Evolutionary conservation across 345 rosid species (phyloP), one percentile per base, ranked within the genome.

Genomic region (Eucalyptus grandis): DNA sequence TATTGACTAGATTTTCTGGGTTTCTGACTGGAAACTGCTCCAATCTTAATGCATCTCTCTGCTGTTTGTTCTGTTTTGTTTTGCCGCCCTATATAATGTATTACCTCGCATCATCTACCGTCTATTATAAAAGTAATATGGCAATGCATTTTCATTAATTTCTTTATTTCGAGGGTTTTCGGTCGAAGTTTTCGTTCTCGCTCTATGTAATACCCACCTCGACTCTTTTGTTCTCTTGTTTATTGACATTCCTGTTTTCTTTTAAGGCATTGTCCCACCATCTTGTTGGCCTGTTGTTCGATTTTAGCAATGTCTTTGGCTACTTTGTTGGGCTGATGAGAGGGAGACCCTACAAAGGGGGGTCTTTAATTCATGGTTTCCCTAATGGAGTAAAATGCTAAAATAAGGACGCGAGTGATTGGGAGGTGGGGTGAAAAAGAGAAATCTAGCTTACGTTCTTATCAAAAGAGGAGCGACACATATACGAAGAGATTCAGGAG

Each of bases 21-120:
- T 86, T 81, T 90, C 93, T 90, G 92, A 90, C 93, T 83, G n/a
- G 34, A 27, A 89, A 34, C 54, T 88, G 51, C 47, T 88, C 69
- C 65, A 40, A 34, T 22, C 26, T 49, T 56, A 86, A 49, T 87
- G 31, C 56, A 14, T 37, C 11, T 16, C 30, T 86, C 24, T 69
- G 31, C 26, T 46, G 26, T 69, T 51, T 72, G 44, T 80, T 37
- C 27, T 21, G 83, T 37, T 77, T 77, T 19, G 83, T 81, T 87
- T 82, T 51, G 90, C 88, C 89, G 80, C 86, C 91, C 90, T 86
- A 54, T 30, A 26, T 46, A 77, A 77, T 77, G 21, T 77, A 77
- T 21, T 10, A 77, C 47, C 47, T 77, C 83, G 46, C 83, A 40
- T 77, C 47, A 40, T 77, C 47, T 34, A 37, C 46, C 27, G 15